phyloP scores from a whole-genome alignment of 2,329 filamentous ascomycete genomes.

The Exophiala phaeomuriformis region DNA sequence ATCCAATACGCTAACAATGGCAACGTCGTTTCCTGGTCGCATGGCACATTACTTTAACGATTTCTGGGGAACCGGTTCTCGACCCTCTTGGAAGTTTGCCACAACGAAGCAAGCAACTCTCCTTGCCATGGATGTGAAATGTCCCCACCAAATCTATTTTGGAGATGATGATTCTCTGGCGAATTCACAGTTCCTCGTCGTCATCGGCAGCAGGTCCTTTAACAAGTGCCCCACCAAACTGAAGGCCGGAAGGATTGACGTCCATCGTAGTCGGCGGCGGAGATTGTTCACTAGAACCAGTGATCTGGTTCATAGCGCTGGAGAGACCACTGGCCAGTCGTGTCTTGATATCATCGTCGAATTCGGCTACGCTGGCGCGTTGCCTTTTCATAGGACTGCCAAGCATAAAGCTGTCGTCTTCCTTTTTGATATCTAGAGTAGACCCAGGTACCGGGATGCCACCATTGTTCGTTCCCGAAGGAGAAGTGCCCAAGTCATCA shows the following conservation, averaged over 20 bases:
- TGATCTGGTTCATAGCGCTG: constrained; percentile 33
- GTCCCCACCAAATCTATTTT: neutral
- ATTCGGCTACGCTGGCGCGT: constrained; percentile 39
- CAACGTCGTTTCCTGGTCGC: too few species aligned
- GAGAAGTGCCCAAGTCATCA: constrained; percentile 34
- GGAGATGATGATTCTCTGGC: neutral
- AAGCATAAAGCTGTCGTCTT: constrained; percentile 31
- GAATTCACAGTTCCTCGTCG: constrained; percentile 25
- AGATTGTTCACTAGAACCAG: constrained; percentile 14
- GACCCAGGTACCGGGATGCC: constrained; percentile 17
- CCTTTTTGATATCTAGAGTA: constrained; percentile 28
- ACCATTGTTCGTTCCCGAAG: constrained; percentile 24
- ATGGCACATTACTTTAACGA: too few species aligned
- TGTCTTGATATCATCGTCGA: constrained; percentile 36
- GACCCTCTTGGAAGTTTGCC: too few species aligned
- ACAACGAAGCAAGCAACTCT: too few species aligned
- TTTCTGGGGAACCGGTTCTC: too few species aligned
- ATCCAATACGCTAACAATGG: too few species aligned
- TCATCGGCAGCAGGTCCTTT: constrained; percentile 23
- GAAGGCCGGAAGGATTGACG: constrained; percentile 23
- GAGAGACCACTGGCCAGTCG: constrained; percentile 36
- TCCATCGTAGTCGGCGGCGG: constrained; percentile 16
- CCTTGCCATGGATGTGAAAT: neutral
- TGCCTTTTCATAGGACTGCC: constrained; percentile 45
- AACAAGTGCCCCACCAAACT: constrained; percentile 24